phyloP scores from a whole-genome alignment of 345 rosid genomes.

The Boechera retrofracta region DNA sequence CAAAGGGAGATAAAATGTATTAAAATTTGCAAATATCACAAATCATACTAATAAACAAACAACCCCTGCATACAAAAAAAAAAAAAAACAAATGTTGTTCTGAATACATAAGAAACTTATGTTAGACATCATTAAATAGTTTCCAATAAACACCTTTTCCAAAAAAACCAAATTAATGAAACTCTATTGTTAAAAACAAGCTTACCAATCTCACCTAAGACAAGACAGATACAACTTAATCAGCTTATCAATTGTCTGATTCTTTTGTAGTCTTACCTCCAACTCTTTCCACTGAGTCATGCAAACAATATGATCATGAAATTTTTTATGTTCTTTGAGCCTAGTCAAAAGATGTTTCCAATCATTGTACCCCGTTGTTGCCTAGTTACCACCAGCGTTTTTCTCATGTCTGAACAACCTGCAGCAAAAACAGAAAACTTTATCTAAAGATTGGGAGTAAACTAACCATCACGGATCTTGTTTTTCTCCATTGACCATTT shows the following conservation, averaged over 20 bases:
- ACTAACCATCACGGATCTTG: neutral
- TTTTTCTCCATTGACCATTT: slow-evolving; percentile 13
- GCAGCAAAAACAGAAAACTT: slow-evolving; percentile 12
- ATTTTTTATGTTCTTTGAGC: neutral
- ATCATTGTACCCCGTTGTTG: slow-evolving; percentile 16
- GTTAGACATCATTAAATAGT: neutral
- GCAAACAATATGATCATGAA: slow-evolving; percentile 5
- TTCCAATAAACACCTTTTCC: neutral
- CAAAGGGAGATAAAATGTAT: slow-evolving; percentile 1
- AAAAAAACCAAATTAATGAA: neutral
- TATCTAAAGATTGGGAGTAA: slow-evolving; percentile 3
- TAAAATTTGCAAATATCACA: slow-evolving; percentile 1
- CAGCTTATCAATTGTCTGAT: slow-evolving; percentile 20
- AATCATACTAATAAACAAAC: slow-evolving; percentile 14
- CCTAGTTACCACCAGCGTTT: slow-evolving; percentile 1
- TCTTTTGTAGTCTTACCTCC: slow-evolving; percentile 9
- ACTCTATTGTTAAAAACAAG: neutral
- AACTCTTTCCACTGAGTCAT: slow-evolving; percentile 22
- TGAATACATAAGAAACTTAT: neutral
- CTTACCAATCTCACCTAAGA: neutral
- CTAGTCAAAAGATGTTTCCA: slow-evolving; percentile 4
- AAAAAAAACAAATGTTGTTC: neutral
- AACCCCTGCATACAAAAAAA: neutral
- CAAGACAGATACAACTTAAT: neutral
- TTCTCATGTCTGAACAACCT: neutral